Base-by-base conservation (phyloP, 2,329 filamentous ascomycete genomes). In the Hymenoscyphus occultus region DNA sequence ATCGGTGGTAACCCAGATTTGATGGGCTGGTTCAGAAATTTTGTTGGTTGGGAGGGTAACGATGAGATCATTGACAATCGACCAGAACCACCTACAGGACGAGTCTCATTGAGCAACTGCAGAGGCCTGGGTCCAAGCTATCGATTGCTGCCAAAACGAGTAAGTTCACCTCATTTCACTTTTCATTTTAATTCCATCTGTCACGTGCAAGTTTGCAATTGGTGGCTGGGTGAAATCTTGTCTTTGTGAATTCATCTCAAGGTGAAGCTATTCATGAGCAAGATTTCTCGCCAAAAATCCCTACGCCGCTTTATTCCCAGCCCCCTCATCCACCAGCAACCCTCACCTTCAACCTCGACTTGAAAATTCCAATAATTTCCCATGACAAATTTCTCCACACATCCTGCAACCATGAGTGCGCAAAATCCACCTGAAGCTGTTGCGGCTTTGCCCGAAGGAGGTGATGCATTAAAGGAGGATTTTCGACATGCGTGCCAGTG, bases 71-170 rank as follows among this genome's bases (percentile, higher is more conserved):
- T 96, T 61, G 90, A 95, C 70, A 93, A 94, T 72, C 86, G 86
- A 61, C 89, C 92, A 1, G 87, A 87, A 56, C 86, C 89, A 7
- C 91, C 93, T 3, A 85, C 84, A 40, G 93, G 92, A 22, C 86
- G 92, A 70, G 90, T 98, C n/a, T 95, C 93, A 4, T 81, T 99
- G 60, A 96, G 93, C 72, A 97, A 98, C 77, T 99, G 95, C 77
- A 90, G 95, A 63, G 93, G 92, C n/a, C 87, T 96, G 60, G 95
- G 95, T 0, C 95, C 95, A 1, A 98, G 95, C 77, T 99, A 99
- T 78, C 89, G 95, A 63, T 82, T 98, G 35, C 83, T 99, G 9
- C 95, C 95, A 0, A 95, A 94, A 78, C 84, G 93, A 64, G 84
- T 85, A 78, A 76, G 82, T 77, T 40, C 42, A 14, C 16, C 54